Evolutionary conservation across 306 rosid genomes (phyloP).

Genomic region (Erythrophleum fordii): DNA sequence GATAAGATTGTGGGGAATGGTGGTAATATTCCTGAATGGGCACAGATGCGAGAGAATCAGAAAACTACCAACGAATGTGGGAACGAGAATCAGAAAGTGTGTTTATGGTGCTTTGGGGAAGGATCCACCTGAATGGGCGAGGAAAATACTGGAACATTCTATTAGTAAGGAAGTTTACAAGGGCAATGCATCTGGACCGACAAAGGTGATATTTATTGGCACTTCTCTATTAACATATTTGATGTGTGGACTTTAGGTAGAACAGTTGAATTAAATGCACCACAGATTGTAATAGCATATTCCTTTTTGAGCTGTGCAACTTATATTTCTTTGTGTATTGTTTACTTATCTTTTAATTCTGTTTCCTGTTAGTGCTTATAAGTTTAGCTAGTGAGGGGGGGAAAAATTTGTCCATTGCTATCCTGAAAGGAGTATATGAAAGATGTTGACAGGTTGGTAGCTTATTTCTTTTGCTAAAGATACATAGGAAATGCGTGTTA

Average conservation of each 20-base stretch:
- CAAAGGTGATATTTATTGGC: slow-evolving; percentile 70
- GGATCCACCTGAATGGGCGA: slow-evolving; percentile 95
- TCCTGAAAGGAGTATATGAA: background rate
- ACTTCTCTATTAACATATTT: slow-evolving; percentile 31
- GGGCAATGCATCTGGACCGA: slow-evolving; percentile 98
- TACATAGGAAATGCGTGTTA: no score
- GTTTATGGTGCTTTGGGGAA: slow-evolving; percentile 79
- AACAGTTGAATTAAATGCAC: background rate
- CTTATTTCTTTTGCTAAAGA: background rate
- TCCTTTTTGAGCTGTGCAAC: background rate
- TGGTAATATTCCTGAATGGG: slow-evolving; percentile 85
- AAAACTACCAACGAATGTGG: slow-evolving; percentile 95
- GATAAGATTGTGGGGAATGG: slow-evolving; percentile 55
- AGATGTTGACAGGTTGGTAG: background rate
- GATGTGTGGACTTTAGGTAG: background rate
- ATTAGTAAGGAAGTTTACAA: slow-evolving; percentile 94
- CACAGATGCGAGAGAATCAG: slow-evolving; percentile 79
- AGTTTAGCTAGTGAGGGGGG: background rate
- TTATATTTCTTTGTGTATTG: background rate
- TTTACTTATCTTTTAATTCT: background rate
- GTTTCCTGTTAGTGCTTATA: background rate
- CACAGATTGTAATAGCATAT: background rate
- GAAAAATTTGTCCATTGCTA: background rate
- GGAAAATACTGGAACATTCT: slow-evolving; percentile 73
- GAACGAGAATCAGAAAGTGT: slow-evolving; percentile 94